Percentiles rank a stretch among this genome's conserved stretches.
These are phyloP conservation scores for Ramaria rubella DNA, from an alignment of 768 basidiomycete genomes.

Conservation along the genomic window DNA sequence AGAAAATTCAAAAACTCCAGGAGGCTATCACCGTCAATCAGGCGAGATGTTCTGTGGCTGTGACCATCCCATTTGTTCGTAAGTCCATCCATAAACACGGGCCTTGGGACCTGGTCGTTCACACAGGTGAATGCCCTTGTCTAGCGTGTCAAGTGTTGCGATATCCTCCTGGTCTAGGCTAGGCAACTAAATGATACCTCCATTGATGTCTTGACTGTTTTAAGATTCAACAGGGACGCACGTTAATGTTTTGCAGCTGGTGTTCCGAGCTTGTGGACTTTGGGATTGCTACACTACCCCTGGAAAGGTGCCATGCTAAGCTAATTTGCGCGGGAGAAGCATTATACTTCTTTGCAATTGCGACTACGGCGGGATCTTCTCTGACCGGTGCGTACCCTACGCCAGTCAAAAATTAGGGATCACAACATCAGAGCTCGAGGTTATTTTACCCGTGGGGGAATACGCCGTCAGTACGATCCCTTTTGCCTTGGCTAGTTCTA, in stretches of 20 bases:
- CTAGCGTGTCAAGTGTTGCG: constrained; percentile 25
- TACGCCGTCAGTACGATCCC: constrained; percentile 47
- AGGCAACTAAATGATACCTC: constrained; percentile 23
- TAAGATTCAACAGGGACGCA: constrained; percentile 19
- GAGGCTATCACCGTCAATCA: no score
- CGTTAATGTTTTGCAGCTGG: constrained; percentile 46
- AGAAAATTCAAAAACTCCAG: no score
- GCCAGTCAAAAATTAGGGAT: neutral
- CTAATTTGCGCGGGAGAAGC: constrained; percentile 42
- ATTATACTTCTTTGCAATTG: constrained; percentile 42
- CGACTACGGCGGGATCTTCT: constrained; percentile 37
- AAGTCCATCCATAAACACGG: constrained; percentile 8
- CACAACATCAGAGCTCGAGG: neutral
- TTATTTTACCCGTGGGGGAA: constrained; percentile 36
- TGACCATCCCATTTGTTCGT: constrained; percentile 17
- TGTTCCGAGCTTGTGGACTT: constrained; percentile 41
- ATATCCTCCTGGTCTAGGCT: constrained; percentile 29
- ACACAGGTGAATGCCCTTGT: constrained; percentile 29
- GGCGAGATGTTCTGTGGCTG: neutral
- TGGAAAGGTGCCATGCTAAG: constrained; percentile 45
- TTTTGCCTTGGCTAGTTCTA: constrained; percentile 41
- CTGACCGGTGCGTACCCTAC: constrained; percentile 39
- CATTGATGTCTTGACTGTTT: neutral
- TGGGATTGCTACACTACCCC: constrained; percentile 39
- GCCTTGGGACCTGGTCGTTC: constrained; percentile 21